Evolutionary conservation across 1,284 basidiomycete species (phyloP).

Genomic region (Pyrrhoderma noxium): DNA sequence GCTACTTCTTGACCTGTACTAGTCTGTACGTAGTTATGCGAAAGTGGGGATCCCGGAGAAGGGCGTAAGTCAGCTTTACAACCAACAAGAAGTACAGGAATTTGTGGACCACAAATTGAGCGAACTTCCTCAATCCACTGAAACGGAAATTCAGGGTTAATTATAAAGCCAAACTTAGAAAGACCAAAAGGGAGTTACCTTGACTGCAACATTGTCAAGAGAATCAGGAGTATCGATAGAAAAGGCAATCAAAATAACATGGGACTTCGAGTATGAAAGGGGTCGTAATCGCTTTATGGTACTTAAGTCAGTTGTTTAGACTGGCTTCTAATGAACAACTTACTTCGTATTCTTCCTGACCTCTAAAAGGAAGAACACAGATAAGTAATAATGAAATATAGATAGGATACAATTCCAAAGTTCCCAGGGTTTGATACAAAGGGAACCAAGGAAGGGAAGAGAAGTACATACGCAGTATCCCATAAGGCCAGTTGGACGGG

Average conservation of each 20-base stretch:
- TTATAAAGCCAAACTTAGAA: neutral
- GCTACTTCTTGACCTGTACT: slow-evolving; percentile 76
- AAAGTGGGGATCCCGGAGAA: slow-evolving; percentile 34
- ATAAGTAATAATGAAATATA: slow-evolving; percentile 18
- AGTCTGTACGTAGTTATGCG: slow-evolving; percentile 53
- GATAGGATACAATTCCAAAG: neutral
- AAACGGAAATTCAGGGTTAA: neutral
- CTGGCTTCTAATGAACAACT: slow-evolving; percentile 20
- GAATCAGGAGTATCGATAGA: slow-evolving; percentile 95
- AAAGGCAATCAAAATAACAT: slow-evolving; percentile 97
- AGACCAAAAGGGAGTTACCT: slow-evolving; percentile 43
- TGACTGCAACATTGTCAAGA: slow-evolving; percentile 89
- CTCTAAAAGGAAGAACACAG: slow-evolving; percentile 39
- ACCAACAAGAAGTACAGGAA: slow-evolving; percentile 80
- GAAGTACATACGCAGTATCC: slow-evolving; percentile 88
- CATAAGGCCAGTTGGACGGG: slow-evolving; percentile 92
- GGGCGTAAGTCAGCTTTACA: slow-evolving; percentile 83
- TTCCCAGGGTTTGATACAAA: neutral
- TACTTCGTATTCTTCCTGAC: slow-evolving; percentile 92
- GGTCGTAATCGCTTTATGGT: slow-evolving; percentile 72
- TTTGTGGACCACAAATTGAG: slow-evolving; percentile 78
- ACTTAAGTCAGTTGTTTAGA: neutral
- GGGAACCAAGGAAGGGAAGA: neutral
- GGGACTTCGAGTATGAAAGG: slow-evolving; percentile 95
- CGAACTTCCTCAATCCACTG: slow-evolving; percentile 98